Conservation (phyloP, 169 alveolate genomes). For the Ichthyophthirius multifiliis region DNA sequence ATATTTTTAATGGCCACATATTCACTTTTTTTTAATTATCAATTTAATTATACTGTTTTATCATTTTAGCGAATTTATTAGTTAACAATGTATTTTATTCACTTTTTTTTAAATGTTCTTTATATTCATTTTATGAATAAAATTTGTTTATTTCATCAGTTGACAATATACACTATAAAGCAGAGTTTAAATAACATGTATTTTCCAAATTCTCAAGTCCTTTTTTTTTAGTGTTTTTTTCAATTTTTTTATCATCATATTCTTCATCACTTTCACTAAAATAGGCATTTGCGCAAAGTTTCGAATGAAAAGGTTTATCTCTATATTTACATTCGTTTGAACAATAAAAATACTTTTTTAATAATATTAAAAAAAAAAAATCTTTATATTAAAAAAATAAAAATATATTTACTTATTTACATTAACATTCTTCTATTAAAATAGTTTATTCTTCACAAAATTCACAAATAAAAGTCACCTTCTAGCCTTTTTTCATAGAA, state of each 20-base stretch:
- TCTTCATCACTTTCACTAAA: constrained; percentile 18
- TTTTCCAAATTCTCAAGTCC: constrained; percentile 83
- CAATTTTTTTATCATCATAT: neutral
- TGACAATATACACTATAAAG: constrained; percentile 69
- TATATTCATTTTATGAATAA: constrained; percentile 48
- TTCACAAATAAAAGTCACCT: too few relatives aligned
- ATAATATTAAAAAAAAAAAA: too few relatives aligned
- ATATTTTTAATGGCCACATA: neutral
- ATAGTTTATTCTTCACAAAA: too few relatives aligned
- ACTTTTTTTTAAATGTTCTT: constrained; percentile 46
- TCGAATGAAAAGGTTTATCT: constrained; percentile 11
- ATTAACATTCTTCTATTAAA: too few relatives aligned
- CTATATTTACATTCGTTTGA: constrained; percentile 7
- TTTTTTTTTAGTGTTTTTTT: constrained; percentile 43
- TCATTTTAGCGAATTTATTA: constrained; percentile 52
- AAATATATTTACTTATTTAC: too few relatives aligned
- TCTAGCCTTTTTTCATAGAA: too few relatives aligned
- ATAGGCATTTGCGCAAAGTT: constrained; percentile 14
- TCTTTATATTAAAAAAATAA: too few relatives aligned
- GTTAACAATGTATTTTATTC: constrained; percentile 58
- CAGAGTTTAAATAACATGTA: constrained; percentile 84
- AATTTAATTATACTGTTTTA: constrained; percentile 52
- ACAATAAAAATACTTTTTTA: constrained; percentile 9
- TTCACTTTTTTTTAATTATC: neutral
- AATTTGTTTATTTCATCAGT: constrained; percentile 58